Evolutionary conservation across 2,329 filamentous ascomycete species (phyloP).

Genomic region (Fusarium secorum): DNA sequence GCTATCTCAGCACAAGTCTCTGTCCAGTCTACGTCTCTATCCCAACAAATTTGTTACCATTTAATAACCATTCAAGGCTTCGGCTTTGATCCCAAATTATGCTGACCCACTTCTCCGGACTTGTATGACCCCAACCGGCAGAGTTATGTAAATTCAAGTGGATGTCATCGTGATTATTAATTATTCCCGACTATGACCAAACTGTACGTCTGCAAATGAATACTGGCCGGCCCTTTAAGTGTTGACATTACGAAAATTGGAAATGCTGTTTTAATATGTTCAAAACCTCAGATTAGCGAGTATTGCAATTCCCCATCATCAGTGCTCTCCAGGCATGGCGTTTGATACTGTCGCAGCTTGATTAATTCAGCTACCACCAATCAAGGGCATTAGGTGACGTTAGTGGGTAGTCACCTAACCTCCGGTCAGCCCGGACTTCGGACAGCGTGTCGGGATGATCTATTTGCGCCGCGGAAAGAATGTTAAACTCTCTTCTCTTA

Average conservation of each 20-base stretch:
- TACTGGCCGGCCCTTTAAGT: too few relatives aligned
- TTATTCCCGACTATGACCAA: not conserved
- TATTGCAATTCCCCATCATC: not conserved
- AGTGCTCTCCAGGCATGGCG: fast-evolving
- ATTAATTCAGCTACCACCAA: not conserved
- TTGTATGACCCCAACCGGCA: not conserved
- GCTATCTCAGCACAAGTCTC: not conserved
- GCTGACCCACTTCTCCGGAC: not conserved
- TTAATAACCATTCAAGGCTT: not conserved
- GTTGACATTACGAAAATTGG: fast-evolving
- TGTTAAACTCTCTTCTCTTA: not conserved
- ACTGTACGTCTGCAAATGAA: not conserved
- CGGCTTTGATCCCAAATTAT: fast-evolving
- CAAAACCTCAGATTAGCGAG: fast-evolving
- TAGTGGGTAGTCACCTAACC: not conserved
- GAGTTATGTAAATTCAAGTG: not conserved
- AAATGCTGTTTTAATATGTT: fast-evolving
- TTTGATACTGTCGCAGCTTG: not conserved
- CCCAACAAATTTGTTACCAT: not conserved
- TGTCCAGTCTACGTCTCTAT: too few relatives aligned
- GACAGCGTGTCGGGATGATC: not conserved
- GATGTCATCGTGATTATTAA: not conserved
- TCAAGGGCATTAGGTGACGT: not conserved
- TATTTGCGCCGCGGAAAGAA: not conserved
- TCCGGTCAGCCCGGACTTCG: not conserved